phyloP scores from a whole-genome alignment of 495 filamentous ascomycete genomes.

The Astrothelium macrocarpum region DNA sequence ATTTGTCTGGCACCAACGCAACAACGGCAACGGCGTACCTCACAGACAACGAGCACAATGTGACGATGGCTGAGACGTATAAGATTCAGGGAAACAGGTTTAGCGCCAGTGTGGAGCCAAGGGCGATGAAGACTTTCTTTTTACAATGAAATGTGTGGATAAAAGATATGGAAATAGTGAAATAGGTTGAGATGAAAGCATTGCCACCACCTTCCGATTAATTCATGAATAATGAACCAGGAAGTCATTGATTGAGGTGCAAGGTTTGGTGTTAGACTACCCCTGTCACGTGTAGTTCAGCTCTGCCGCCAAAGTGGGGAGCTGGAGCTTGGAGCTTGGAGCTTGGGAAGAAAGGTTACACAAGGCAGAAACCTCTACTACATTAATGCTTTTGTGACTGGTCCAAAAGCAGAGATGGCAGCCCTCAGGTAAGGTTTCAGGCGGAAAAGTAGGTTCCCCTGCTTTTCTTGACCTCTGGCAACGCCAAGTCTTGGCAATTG shows the following conservation, averaged over 20 bases:
- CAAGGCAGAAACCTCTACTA: not conserved
- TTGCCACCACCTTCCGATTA: no score
- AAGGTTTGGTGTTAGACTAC: no score
- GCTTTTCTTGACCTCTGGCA: not conserved
- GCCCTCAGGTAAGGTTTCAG: no score
- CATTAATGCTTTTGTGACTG: not conserved
- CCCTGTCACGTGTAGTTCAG: no score
- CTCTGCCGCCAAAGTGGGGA: no score
- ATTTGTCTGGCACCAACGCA: constrained; percentile 8
- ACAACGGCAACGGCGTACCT: constrained; percentile 15
- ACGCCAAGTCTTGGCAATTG: not conserved
- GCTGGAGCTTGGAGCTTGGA: no score
- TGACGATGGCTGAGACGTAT: constrained; percentile 10
- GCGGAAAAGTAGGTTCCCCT: no score
- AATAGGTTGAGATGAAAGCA: no score
- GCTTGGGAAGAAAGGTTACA: not conserved
- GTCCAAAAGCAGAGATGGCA: no score
- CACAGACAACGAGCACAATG: constrained; percentile 20
- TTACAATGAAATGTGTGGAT: constrained; percentile 1
- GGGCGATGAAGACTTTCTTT: constrained; percentile 19
- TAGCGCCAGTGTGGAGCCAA: constrained; percentile 12
- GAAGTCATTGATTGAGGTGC: no score
- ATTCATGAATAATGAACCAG: no score
- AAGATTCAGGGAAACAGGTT: constrained; percentile 8
- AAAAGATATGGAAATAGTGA: not conserved